Base-by-base conservation (phyloP, 176 grass and related monocot species). In the Rhynchospora breviuscula region DNA sequence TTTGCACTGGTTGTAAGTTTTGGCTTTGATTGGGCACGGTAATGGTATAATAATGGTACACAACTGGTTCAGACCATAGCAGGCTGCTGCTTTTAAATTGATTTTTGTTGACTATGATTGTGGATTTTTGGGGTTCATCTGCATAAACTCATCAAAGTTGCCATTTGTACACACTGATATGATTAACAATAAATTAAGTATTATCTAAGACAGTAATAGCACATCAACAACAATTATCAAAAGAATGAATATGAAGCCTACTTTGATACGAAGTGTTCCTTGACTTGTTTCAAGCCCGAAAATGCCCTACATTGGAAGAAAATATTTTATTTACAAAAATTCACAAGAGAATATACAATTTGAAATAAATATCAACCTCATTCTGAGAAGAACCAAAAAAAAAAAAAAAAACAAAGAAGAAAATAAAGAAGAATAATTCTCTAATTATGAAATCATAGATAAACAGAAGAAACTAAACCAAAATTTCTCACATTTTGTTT, bases 261-360 rank as follows among this genome's bases (percentile, higher is more conserved):
- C 94, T 87, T 93, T 85, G 59, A 98, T 87, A 81, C 58, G 89
- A 89, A 98, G 83, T 31, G 90, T 93, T 73, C 95, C 90, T 61
- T 88, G 72, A 68, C 80, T 86, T 82, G 95, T 94, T 87, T 98
- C 90, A 43, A 98, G 81, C 58, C 95, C 95, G 78, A 98, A 64
- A 48, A 93, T 87, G 47, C 90, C 95, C 92, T 97, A 83, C 62
- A 89, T 63, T 63, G 67, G 51, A 80, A 72, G 29, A 67, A 53
- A 31, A 85, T 12, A 79, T 83, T 79, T 75, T 12, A 44, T 40
- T 40, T 31, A 56, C 17, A 11, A 60, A 79, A 35, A n/a, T n/a
- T n/a, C n/a, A n/a, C n/a, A n/a, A n/a, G n/a, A n/a, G n/a, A n/a
- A n/a, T n/a, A n/a, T n/a, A n/a, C n/a, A n/a, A n/a, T n/a, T n/a